A percentile compares a stretch with the other conserved stretches of the same genome.
Evolutionary conservation across 495 filamentous ascomycete species (phyloP).

Genomic region (Trichoderma erinaceum): DNA sequence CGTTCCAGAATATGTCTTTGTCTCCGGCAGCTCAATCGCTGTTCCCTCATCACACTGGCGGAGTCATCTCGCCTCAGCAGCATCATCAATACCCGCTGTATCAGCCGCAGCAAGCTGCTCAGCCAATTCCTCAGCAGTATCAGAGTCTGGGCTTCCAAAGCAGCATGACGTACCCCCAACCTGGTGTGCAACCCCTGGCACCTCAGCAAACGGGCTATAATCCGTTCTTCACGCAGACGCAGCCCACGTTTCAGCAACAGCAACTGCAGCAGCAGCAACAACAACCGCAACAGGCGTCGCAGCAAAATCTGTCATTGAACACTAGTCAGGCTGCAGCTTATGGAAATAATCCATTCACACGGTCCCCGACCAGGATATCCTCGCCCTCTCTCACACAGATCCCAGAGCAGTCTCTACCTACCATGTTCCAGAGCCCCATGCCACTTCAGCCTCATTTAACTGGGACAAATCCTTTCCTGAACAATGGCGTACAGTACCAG

Average conservation of each 20-base stretch:
- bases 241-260: slow-evolving; percentile 24
- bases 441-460: slow-evolving; percentile 26
- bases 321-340: slow-evolving; percentile 29
- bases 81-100: slow-evolving; percentile 36
- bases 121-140: slow-evolving; percentile 49
- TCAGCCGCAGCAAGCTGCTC: slow-evolving; percentile 53
- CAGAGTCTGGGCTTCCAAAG: slow-evolving; percentile 37
- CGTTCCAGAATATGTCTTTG: slow-evolving; percentile 69
- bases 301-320: slow-evolving; percentile 34
- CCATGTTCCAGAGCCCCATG: slow-evolving; percentile 26
- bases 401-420: slow-evolving; percentile 46
- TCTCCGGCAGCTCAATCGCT: slow-evolving; percentile 55
- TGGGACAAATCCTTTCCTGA: slow-evolving; percentile 15
- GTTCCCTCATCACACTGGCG: slow-evolving; percentile 81
- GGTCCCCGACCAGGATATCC: slow-evolving; percentile 40
- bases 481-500: slow-evolving; percentile 17
- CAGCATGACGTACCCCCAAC: slow-evolving; percentile 43
- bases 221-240: slow-evolving; percentile 53
- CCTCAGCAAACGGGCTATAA: slow-evolving; percentile 48
- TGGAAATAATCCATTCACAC: slow-evolving; percentile 40
- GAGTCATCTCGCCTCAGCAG: slow-evolving; percentile 52
- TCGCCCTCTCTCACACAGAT: slow-evolving; percentile 42
- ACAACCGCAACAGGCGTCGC: slow-evolving; percentile 19
- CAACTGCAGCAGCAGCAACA: slow-evolving; percentile 27
- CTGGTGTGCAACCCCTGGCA: slow-evolving; percentile 19